Conservation (phyloP, 2,329 filamentous ascomycete species). For the Metarhizium brunneum region DNA sequence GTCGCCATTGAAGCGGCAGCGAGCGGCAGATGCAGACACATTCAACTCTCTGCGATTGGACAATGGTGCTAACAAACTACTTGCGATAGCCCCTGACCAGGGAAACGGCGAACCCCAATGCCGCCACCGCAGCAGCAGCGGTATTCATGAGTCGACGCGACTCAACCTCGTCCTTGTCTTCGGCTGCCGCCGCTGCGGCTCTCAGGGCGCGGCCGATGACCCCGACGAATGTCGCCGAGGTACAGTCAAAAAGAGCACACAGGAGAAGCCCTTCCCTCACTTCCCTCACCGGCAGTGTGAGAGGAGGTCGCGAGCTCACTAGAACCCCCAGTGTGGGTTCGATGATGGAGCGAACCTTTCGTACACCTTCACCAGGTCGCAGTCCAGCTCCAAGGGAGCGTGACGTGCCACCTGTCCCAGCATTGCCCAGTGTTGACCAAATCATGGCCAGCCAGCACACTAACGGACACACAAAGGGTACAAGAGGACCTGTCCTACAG, state of each 20-base stretch:
- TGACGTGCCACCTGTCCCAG: slow-evolving; percentile 65
- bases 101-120: slow-evolving; percentile 59
- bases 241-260: slow-evolving; percentile 79
- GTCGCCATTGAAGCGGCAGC: background rate
- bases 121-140: slow-evolving; percentile 70
- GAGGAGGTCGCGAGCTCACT: slow-evolving; percentile 38
- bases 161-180: slow-evolving; percentile 61
- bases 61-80: slow-evolving; percentile 4
- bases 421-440: slow-evolving; percentile 47
- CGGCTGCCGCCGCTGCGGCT: slow-evolving; percentile 78
- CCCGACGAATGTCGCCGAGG: slow-evolving; percentile 69
- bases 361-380: slow-evolving; percentile 57
- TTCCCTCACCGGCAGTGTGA: slow-evolving; percentile 47
- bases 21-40: background rate
- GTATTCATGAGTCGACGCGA: slow-evolving; percentile 62
- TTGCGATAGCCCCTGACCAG: slow-evolving; percentile 49
- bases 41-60: background rate
- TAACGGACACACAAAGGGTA: slow-evolving; percentile 19
- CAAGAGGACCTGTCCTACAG: slow-evolving; percentile 32
- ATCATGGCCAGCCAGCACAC: slow-evolving; percentile 14
- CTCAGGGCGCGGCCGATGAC: slow-evolving; percentile 69
- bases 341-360: slow-evolving; percentile 84
- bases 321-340: slow-evolving; percentile 64
- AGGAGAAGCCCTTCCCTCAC: slow-evolving; percentile 65
- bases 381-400: slow-evolving; percentile 29